Evolutionary conservation across 116 monocot genomes (phyloP), one percentile per base, ranked within the genome.

Genomic region (Iris pallida): DNA sequence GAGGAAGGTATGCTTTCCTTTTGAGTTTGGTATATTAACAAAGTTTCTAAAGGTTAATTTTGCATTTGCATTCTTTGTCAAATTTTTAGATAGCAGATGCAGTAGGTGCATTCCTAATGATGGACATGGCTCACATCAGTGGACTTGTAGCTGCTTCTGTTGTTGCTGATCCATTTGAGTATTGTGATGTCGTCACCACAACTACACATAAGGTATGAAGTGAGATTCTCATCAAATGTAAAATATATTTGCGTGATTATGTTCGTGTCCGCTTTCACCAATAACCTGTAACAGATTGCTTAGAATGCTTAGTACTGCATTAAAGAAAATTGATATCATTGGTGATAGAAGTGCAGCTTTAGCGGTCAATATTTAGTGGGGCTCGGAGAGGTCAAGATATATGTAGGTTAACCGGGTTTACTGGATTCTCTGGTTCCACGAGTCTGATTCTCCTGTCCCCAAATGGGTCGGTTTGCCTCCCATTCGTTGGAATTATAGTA

Each of bases 101-200:
- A 47, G 75, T 75, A 16, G 75, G 80, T 45, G 80, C 80, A 46
- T 75, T 73, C 48, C 73, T 82, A 45, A 73, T 82, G 77, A 69
- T 73, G 69, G 82, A 82, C 45, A 83, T 83, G 83, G 83, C 83
- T 53, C 83, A 83, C 53, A 83, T 83, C 14, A 79, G 79, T 66
- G 83, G 83, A 48, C 83, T 83, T 4, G 83, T 83, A 42, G 83
- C 83, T 61, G 83, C 83, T 46, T 16, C 58, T 30, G 79, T 82
- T n/a, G 62, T 76, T 64, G 67, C 82, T 44, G 73, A 73, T 46
- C 89, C 89, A 16, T 85, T 89, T 72, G 85, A 89, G 44, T 85
- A 83, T 72, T 79, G 79, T 68, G 89, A 89, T 75, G 61, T 89
- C 8, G 85, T 89, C 14, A 85, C 89, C 13, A 80, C 89, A 16